Conservation (phyloP, 1,139 yeast genomes). For the Pichia sp. region DNA sequence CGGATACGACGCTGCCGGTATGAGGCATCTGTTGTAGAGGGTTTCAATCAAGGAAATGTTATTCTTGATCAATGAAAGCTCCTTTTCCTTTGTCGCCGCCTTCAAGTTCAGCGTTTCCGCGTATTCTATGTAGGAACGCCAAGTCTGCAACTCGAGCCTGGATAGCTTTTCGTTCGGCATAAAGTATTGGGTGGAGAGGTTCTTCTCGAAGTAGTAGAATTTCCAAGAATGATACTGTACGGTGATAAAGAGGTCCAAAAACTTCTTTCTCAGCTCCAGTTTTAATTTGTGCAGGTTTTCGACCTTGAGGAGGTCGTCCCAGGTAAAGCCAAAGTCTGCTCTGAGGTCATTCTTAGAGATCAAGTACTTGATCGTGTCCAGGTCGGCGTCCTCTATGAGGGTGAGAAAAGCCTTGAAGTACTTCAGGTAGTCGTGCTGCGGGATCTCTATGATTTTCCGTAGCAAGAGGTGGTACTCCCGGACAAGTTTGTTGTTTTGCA, state of each 20-base stretch:
- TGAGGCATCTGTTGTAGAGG: slow-evolving; percentile 55
- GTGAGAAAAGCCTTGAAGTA: slow-evolving; percentile 47
- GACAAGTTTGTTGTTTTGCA: slow-evolving; percentile 1
- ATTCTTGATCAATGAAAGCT: slow-evolving; percentile 18
- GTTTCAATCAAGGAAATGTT: slow-evolving; percentile 34
- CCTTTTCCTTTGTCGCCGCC: slow-evolving; percentile 22
- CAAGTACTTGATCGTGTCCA: slow-evolving; percentile 31
- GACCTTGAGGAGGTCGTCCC: slow-evolving; percentile 25
- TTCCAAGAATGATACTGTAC: slow-evolving; percentile 60
- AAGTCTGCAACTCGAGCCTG: slow-evolving; percentile 43
- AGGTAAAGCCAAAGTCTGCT: slow-evolving; percentile 32
- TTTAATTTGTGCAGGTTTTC: slow-evolving; percentile 30
- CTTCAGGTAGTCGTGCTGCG: slow-evolving; percentile 69
- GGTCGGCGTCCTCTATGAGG: slow-evolving; percentile 37
- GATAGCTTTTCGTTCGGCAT: slow-evolving; percentile 37
- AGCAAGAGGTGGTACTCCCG: slow-evolving; percentile 46
- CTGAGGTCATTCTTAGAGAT: slow-evolving; percentile 26
- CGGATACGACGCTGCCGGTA: slow-evolving; percentile 49
- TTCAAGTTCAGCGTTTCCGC: slow-evolving; percentile 38
- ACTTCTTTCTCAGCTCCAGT: slow-evolving; percentile 41
- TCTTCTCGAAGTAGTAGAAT: slow-evolving; percentile 59
- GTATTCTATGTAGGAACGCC: slow-evolving; percentile 60
- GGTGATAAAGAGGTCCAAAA: slow-evolving; percentile 51
- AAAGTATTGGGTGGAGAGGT: slow-evolving; percentile 49
- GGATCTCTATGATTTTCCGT: slow-evolving; percentile 61